Percentiles rank a stretch among this genome's conserved stretches.
Conservation (phyloP, 495 filamentous ascomycete genomes). For the Tuber microsphaerosporum region DNA sequence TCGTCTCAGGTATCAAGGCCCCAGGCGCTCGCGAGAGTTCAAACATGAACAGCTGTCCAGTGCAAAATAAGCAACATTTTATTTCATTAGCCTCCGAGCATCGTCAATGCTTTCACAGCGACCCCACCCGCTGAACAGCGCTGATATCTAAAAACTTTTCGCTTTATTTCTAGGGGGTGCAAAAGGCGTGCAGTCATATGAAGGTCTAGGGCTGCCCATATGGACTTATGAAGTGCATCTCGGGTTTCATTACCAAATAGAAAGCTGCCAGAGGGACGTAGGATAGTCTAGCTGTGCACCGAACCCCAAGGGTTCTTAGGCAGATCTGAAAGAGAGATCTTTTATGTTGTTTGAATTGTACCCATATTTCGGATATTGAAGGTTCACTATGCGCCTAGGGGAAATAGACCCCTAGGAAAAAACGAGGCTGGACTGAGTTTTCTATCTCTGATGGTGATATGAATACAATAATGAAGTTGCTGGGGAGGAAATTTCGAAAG, state of each 20-base stretch:
- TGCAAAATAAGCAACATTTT: not conserved
- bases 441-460: not conserved
- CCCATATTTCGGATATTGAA: not conserved
- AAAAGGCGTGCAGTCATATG: not conserved
- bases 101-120: not conserved
- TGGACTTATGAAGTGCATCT: not conserved
- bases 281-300: not conserved
- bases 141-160: not conserved
- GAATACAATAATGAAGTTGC: not conserved
- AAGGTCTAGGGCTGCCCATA: not conserved
- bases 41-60: not conserved
- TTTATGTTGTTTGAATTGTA: not conserved
- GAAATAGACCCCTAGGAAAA: not conserved
- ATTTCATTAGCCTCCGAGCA: not conserved
- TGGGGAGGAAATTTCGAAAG: not conserved
- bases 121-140: not conserved
- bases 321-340: not conserved
- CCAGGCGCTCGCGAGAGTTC: not conserved
- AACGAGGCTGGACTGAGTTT: not conserved
- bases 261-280: not conserved
- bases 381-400: not conserved
- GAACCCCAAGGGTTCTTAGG: not conserved
- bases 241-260: not conserved
- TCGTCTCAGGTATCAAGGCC: not conserved
- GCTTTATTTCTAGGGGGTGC: not conserved